phyloP scores from a whole-genome alignment of 2,329 filamentous ascomycete species.

The Daldinia sp. region DNA sequence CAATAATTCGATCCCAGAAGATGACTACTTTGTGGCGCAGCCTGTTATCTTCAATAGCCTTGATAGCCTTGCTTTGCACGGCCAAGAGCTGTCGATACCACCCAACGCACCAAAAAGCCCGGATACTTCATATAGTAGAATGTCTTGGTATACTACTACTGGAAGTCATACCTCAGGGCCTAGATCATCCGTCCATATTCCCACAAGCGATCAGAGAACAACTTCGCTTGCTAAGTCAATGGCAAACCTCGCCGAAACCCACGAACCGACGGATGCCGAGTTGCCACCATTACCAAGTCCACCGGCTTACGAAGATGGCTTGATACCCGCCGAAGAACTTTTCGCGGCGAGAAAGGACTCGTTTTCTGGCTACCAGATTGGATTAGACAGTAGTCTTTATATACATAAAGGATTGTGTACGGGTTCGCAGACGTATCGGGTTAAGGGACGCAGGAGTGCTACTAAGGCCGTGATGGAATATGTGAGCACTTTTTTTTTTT shows the following conservation, averaged over 20 bases:
- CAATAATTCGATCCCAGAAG: slow-evolving; percentile 34
- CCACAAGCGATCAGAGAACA: slow-evolving; percentile 38
- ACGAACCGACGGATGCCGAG: slow-evolving; percentile 1
- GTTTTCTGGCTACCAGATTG: slow-evolving; percentile 44
- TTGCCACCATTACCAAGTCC: slow-evolving; percentile 4
- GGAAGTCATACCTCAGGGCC: slow-evolving; percentile 34
- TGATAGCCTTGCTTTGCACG: slow-evolving; percentile 28
- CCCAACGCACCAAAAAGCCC: slow-evolving; percentile 19
- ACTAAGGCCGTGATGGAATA: slow-evolving; percentile 45
- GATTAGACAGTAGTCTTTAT: slow-evolving; percentile 49
- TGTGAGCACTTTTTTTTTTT: slow-evolving; percentile 25
- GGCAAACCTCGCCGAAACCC: neutral
- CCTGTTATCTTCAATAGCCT: slow-evolving; percentile 28
- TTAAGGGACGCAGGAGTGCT: slow-evolving; percentile 49
- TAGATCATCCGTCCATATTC: slow-evolving; percentile 21
- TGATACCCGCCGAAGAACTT: slow-evolving; percentile 38
- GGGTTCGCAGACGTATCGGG: slow-evolving; percentile 50
- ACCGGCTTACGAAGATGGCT: slow-evolving; percentile 31
- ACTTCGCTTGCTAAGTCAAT: slow-evolving; percentile 25
- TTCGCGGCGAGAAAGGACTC: slow-evolving; percentile 11
- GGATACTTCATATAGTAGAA: slow-evolving; percentile 25
- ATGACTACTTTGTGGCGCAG: slow-evolving; percentile 23
- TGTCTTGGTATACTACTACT: slow-evolving; percentile 36
- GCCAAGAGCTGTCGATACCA: slow-evolving; percentile 14
- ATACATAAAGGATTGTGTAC: slow-evolving; percentile 50